These are phyloP conservation scores for Raddia guianensis DNA, from an alignment of 176 grass and related monocot species.

Conservation along the genomic window DNA sequence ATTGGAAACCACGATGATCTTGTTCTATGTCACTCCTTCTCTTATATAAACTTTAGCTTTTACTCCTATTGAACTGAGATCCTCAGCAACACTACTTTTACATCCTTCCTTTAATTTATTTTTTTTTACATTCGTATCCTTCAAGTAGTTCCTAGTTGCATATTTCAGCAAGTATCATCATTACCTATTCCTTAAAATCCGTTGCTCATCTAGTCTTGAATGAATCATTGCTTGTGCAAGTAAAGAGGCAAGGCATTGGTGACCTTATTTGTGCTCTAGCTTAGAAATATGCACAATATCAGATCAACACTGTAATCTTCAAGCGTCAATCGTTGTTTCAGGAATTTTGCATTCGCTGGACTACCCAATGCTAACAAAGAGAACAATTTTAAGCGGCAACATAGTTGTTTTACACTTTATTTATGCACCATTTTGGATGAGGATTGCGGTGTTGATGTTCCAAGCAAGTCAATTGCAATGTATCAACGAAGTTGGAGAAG, in stretches of 20 bases:
- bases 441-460: neutral
- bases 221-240: neutral
- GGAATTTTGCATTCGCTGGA: neutral
- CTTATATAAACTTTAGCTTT: neutral
- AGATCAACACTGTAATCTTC: neutral
- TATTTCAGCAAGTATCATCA: neutral
- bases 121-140: neutral
- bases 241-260: neutral
- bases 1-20: neutral
- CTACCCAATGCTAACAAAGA: constrained; percentile 21
- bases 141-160: neutral
- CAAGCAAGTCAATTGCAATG: neutral
- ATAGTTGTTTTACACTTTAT: constrained; percentile 4
- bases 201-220: neutral
- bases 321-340: neutral
- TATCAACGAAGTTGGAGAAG: neutral
- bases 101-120: neutral
- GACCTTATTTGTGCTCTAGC: neutral
- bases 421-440: neutral
- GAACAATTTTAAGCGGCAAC: neutral
- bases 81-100: neutral
- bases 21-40: neutral
- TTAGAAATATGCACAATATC: neutral
- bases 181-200: neutral
- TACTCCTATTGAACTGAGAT: neutral